These are phyloP conservation scores for Oidiodendron maius DNA, from an alignment of 495 filamentous ascomycete species.

Conservation along the genomic window DNA sequence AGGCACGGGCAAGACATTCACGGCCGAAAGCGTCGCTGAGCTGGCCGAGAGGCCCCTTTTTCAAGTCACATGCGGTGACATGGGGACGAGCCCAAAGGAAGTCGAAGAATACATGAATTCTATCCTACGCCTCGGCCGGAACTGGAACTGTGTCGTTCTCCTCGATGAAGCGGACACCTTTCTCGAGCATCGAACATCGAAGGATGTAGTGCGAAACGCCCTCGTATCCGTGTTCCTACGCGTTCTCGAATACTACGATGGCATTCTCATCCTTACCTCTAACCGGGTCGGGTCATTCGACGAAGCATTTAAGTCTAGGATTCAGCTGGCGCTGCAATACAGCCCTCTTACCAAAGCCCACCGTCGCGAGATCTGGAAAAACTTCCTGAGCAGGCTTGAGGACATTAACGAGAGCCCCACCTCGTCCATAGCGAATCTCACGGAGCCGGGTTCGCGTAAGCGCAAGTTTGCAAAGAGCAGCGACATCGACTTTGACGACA, in stretches of 20 bases:
- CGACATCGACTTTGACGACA: constrained; percentile 19
- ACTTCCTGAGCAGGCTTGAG: neutral
- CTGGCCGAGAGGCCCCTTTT: constrained; percentile 40
- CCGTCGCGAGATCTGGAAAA: constrained; percentile 10
- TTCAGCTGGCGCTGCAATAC: constrained; percentile 37
- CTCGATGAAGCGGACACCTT: constrained; percentile 36
- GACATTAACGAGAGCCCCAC: neutral
- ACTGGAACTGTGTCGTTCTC: constrained; percentile 38
- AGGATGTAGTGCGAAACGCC: constrained; percentile 39
- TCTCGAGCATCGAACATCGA: constrained; percentile 31
- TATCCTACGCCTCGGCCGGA: constrained; percentile 37
- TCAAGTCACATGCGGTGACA: constrained; percentile 43
- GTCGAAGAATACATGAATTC: constrained; percentile 41
- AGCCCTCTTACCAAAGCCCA: constrained; percentile 25
- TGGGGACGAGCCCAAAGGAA: constrained; percentile 35
- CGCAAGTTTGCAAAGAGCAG: too few relatives aligned
- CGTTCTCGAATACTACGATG: constrained; percentile 29
- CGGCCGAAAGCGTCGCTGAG: constrained; percentile 43
- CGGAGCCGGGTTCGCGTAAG: too few relatives aligned
- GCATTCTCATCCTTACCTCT: constrained; percentile 40
- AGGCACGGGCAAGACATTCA: constrained; percentile 48
- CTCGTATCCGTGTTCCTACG: constrained; percentile 38
- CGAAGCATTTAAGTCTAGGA: constrained; percentile 36
- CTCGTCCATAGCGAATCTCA: too few relatives aligned
- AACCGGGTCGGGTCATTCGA: constrained; percentile 42